Evolutionary conservation across 768 basidiomycete species (phyloP), one percentile per base, ranked within the genome.

Genomic region (Hortiboletus flavorubellus): DNA sequence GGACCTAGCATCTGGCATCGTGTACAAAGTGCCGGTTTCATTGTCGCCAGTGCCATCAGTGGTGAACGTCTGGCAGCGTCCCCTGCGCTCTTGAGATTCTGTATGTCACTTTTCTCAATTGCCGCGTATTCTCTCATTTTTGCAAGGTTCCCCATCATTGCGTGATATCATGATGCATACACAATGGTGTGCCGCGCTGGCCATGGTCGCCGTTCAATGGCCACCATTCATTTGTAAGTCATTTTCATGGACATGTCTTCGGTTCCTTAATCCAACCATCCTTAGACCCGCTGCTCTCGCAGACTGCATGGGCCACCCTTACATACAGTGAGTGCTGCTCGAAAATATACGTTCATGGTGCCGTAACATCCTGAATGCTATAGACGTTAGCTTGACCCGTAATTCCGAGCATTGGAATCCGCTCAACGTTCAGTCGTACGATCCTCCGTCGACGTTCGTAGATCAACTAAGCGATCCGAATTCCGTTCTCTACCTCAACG

Each of bases 171-270:
- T 98, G 47, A 89, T 93, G 70, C 93, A 95, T 64, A 90, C 94
- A 0, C 94, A 97, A 61, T 98, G 91, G 89, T 91, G 89, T 68
- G 82, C 91, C 39, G 81, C 87, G 33, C 76, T 99, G 14, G 85
- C 85, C 33, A 95, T 97, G 90, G 85, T 98, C 51, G 92, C 96
- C 34, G 93, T 98, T 21, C 81, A 91, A 68, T 99, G 96, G 96
- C 96, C 97, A 0, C 76, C 78, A 15, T 98, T 95, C 70, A 80
- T 88, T 56, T 98, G 94, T 94, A 63, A 61, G 89, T 80, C 38
- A 39, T 16, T 26, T 41, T 35, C 48, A 9, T 26, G 33, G 10
- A 33, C 14, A 4, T 14, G 14, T 21, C 35, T 44, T 53, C 56
- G 40, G 51, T 62, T 18, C 54, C 58, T 64, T 66, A 48, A 60